Evolutionary conservation across 164 flowering plant genomes (phyloP), one percentile per base, ranked within the genome.

Genomic region (Pachysandra terminalis): DNA sequence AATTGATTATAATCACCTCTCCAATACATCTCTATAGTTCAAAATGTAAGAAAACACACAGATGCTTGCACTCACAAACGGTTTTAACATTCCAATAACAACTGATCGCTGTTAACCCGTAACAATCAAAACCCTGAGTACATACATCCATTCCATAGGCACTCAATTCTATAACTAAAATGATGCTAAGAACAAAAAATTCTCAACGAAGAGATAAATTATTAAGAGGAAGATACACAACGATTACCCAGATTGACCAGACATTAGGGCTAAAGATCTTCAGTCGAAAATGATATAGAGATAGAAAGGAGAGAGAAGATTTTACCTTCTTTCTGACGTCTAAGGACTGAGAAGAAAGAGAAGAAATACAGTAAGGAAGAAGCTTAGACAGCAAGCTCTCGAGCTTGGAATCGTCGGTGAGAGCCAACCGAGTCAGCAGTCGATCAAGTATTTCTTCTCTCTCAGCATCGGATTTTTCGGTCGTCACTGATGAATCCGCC

Each of bases 351-450:
- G 89, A 79, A 17, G 94, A 85, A 64, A 95, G 94, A 41, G 89
- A 81, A n/a, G 97, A 83, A 64, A 95, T 86, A 69, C 83, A 63
- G 74, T 83, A 80, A 26, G 99, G 99, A 48, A 92, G 96, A 67
- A 95, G 85, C 86, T 82, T 92, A 72, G 87, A 65, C 68, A 95
- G 96, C 69, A 95, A 73, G 71, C 65, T 53, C 76, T 89, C 74
- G 62, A 95, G 91, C 61, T 87, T 90, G 52, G 96, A 83, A 77
- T 95, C 99, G 65, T 95, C 98, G 62, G 96, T 81, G 57, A 95
- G 85, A 48, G 99, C 99, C 54, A 95, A 66, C 2, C 97, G 88
- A 63, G 99, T 95, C 5, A 95, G 75, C 97, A 95, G 87, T 21
- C 91, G 86, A 67, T 95, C 99, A 26, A 95, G 85, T 64, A 85